Evolutionary conservation across 805 yeast species (phyloP), one percentile per base, ranked within the genome.

Genomic region (Yarrowia sp.): DNA sequence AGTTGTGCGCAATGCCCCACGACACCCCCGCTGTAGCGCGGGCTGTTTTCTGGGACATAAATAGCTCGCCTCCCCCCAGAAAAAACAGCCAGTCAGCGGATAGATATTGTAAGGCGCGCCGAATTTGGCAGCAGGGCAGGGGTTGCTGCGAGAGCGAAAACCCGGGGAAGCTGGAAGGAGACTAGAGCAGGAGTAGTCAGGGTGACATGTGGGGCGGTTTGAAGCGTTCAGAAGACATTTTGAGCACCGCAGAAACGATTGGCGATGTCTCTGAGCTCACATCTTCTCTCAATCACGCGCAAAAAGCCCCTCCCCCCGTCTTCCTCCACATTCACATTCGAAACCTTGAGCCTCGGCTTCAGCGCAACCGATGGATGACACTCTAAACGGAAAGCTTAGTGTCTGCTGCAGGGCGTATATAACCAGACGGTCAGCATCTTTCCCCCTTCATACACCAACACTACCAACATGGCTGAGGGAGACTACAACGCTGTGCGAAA

Each of bases 401-500:
- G 35, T 31, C 12, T 4, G 27, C 36, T 32, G 39, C 56, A 47
- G 39, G 39, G 39, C 19, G 42, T 51, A 51, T 51, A 51, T 51
- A 51, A 51, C 58, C 58, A 24, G n/a, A n/a, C n/a, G n/a, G n/a
- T n/a, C n/a, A 19, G 9, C 24, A 38, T 19, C 25, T 38, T 13
- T 27, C 12, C 9, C 12, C 27, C 16, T 13, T 14, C 7, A 5
- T 12, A 18, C 9, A 25, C 32, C 24, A 25, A 51, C 3, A 35
- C 16, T 22, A 4, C 33, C 33, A 35, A 13, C 25, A 55, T 55
- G 61, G 46, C 62, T 13, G 63, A 62, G 27, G 79, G 65, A 41
- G 76, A 75, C 65, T 78, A 78, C 71, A 67, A 66, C 18, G 74
- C 73, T 4, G 78, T 78, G 13, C 74, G 74, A 22, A 71, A 73